These are phyloP conservation scores for Podaxis sp. DNA, from an alignment of 768 basidiomycete genomes.

Conservation along the genomic window DNA sequence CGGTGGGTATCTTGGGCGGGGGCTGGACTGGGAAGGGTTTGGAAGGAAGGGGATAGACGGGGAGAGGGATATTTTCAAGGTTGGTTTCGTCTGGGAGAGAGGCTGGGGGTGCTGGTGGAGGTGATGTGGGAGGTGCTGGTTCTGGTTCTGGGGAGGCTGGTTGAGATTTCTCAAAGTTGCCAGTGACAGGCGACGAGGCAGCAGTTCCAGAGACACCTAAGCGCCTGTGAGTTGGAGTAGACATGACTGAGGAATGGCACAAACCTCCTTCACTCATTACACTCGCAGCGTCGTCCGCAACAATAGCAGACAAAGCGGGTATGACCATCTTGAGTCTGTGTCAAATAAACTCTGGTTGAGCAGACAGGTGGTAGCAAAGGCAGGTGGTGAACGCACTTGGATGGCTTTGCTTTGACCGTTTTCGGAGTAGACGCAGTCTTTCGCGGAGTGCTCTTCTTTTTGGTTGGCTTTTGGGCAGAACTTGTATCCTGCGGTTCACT, in stretches of 20 bases:
- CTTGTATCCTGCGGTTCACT: conserved; percentile 18
- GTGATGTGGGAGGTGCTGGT: conserved; percentile 31
- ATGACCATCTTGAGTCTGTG: conserved; percentile 30
- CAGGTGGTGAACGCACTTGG: conserved; percentile 27
- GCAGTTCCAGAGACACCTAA: conserved; percentile 66
- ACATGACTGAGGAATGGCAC: conserved; percentile 4
- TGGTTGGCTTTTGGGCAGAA: conserved; percentile 25
- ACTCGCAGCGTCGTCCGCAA: conserved; percentile 44
- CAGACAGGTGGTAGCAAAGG: background rate
- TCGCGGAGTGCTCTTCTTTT: conserved; percentile 40
- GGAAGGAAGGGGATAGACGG: conserved; percentile 75
- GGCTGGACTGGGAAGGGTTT: conserved; percentile 83
- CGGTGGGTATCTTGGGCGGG: conserved; percentile 71
- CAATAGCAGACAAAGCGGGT: conserved; percentile 30
- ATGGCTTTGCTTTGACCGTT: conserved; percentile 34
- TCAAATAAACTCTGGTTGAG: conserved; percentile 17
- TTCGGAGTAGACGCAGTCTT: conserved; percentile 32
- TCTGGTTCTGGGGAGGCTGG: conserved; percentile 52
- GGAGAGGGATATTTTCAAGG: conserved; percentile 60
- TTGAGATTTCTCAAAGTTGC: conserved; percentile 34
- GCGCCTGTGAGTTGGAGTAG: conserved; percentile 21
- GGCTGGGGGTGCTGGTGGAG: conserved; percentile 21
- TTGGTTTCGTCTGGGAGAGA: conserved; percentile 42
- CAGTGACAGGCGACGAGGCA: conserved; percentile 67
- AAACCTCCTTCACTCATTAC: conserved; percentile 60